These are phyloP conservation scores for Gloeophyllum trabeum DNA, from an alignment of 768 basidiomycete species.

Conservation along the genomic window DNA sequence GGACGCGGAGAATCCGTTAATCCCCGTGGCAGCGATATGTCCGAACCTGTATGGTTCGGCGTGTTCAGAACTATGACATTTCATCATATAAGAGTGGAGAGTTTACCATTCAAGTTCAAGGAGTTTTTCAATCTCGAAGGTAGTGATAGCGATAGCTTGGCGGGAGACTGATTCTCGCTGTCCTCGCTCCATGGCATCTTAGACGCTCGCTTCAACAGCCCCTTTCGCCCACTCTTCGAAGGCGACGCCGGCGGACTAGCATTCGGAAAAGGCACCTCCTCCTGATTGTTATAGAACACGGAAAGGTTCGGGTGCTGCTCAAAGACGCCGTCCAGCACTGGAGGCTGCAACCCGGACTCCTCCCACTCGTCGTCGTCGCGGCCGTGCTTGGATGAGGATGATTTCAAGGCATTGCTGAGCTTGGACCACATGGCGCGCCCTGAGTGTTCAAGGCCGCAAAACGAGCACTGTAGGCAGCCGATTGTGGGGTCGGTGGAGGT, in stretches of 20 bases:
- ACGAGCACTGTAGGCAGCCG: neutral
- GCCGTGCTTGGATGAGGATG: constrained; percentile 15
- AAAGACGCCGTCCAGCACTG: constrained; percentile 36
- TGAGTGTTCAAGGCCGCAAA: neutral
- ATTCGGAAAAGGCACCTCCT: constrained; percentile 18
- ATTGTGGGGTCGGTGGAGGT: too few relatives aligned
- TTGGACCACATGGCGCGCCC: constrained; percentile 45
- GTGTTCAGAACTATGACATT: too few relatives aligned
- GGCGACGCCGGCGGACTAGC: constrained; percentile 37
- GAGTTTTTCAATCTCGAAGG: constrained; percentile 44
- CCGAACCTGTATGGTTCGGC: constrained; percentile 8
- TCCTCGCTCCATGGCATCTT: constrained; percentile 30
- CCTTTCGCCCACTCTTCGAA: constrained; percentile 31
- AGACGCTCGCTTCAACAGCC: constrained; percentile 45
- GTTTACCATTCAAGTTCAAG: constrained; percentile 19
- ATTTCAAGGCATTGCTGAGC: constrained; percentile 43
- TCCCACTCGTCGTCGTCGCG: constrained; percentile 10
- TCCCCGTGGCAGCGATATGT: constrained; percentile 10
- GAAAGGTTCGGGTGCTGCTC: constrained; percentile 57
- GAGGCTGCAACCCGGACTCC: constrained; percentile 16
- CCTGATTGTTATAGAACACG: constrained; percentile 32
- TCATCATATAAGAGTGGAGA: too few relatives aligned
- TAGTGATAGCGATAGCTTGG: constrained; percentile 17
- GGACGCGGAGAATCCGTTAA: constrained; percentile 15
- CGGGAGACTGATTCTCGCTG: constrained; percentile 24